Evolutionary conservation across 2,329 filamentous ascomycete genomes (phyloP).

Genomic region (Huntiella omanensis): DNA sequence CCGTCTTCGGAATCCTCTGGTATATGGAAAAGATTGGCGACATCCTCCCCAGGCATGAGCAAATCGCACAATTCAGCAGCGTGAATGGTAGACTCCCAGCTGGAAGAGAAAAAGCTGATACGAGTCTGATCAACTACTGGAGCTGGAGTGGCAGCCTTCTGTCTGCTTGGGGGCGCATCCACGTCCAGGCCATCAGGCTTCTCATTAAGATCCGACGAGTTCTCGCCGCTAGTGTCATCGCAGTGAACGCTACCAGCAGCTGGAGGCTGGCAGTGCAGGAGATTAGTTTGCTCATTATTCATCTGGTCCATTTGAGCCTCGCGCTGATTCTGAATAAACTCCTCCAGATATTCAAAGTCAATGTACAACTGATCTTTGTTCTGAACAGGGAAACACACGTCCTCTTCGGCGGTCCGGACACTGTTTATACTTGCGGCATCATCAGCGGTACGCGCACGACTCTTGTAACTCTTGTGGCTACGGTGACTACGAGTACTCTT

Average conservation of each 20-base stretch:
- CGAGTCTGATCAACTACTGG: constrained; percentile 42
- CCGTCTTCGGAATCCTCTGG: constrained; percentile 48
- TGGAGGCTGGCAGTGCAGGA: constrained; percentile 10
- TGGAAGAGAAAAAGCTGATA: constrained; percentile 94
- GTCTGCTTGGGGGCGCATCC: not conserved
- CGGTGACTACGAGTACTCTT: constrained; percentile 19
- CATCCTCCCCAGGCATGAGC: constrained; percentile 72
- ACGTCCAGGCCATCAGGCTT: constrained; percentile 19
- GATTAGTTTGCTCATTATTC: constrained; percentile 13
- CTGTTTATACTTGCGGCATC: constrained; percentile 43
- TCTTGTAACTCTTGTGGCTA: constrained; percentile 51
- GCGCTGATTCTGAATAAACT: constrained; percentile 54
- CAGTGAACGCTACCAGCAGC: constrained; percentile 14
- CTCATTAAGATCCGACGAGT: constrained; percentile 20
- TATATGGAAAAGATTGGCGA: constrained; percentile 65
- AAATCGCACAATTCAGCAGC: constrained; percentile 75
- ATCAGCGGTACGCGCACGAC: constrained; percentile 39
- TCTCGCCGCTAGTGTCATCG: constrained; percentile 16
- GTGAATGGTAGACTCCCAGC: constrained; percentile 83
- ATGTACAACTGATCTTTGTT: constrained; percentile 61
- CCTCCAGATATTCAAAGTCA: constrained; percentile 86
- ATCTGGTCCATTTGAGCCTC: constrained; percentile 15
- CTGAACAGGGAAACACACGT: constrained; percentile 73
- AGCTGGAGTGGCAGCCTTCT: not conserved
- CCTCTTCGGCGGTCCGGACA: constrained; percentile 59